Evolutionary conservation across 2,329 filamentous ascomycete species (phyloP).

Genomic region (Triangularia verruculosa): DNA sequence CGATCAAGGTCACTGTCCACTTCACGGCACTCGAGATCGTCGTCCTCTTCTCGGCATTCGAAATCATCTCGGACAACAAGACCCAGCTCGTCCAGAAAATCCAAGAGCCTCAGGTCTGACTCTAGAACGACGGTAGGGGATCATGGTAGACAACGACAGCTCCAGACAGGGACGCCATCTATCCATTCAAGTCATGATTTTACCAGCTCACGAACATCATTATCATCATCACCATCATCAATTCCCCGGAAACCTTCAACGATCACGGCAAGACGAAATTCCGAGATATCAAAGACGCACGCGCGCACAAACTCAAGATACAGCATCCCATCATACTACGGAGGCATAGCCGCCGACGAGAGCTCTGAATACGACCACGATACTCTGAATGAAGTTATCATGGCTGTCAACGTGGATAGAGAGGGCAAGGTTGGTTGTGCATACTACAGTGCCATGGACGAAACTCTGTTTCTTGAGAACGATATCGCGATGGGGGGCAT

Average conservation of each 20-base stretch:
- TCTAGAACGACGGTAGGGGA: neutral
- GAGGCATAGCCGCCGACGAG: neutral
- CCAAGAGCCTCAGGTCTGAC: neutral
- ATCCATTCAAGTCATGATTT: neutral
- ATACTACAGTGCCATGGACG: conserved; percentile 71
- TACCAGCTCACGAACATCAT: neutral
- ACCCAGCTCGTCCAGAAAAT: neutral
- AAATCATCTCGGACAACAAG: neutral
- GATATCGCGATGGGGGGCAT: conserved; percentile 68
- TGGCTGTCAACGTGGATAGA: conserved; percentile 75
- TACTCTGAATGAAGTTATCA: conserved; percentile 64
- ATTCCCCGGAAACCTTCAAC: neutral
- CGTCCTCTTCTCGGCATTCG: neutral
- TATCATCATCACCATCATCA: neutral
- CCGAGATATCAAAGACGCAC: neutral
- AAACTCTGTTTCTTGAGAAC: conserved; percentile 71
- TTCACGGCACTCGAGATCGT: neutral
- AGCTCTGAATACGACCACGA: conserved; percentile 19
- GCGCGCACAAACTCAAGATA: neutral
- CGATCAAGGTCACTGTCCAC: neutral
- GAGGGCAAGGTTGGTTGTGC: conserved; percentile 74
- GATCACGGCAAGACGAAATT: neutral
- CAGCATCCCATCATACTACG: neutral
- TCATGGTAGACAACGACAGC: neutral
- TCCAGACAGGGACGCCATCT: neutral